A percentile compares a stretch with the other conserved stretches of the same genome.
Evolutionary conservation across 2,329 filamentous ascomycete genomes (phyloP).

Genomic region (Alternaria gansuensis): DNA sequence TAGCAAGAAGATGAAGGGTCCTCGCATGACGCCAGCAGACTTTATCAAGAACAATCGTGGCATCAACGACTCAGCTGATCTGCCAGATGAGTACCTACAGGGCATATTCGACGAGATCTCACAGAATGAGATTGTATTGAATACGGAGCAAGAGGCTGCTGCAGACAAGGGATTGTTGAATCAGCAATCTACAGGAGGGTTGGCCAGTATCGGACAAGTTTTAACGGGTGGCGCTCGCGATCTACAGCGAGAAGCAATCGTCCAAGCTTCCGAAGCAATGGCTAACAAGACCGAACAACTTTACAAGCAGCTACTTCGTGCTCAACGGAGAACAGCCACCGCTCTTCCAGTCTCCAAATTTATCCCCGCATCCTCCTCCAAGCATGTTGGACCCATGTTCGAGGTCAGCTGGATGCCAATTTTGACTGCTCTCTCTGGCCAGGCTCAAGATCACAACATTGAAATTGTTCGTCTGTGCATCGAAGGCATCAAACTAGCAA

Average conservation of each 20-base stretch:
- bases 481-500: conserved; percentile 93
- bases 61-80: conserved; percentile 94
- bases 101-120: conserved; percentile 93
- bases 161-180: conserved; percentile 74
- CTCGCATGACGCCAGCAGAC: conserved; percentile 93
- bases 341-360: conserved; percentile 75
- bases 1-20: conserved; percentile 81
- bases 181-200: conserved; percentile 68
- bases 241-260: conserved; percentile 88
- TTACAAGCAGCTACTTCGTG: conserved; percentile 91
- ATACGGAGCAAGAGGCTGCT: conserved; percentile 89
- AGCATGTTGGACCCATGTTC: conserved; percentile 97
- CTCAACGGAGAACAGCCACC: conserved; percentile 81
- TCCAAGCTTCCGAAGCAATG: conserved; percentile 96
- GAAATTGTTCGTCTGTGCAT: conserved; percentile 92
- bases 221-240: conserved; percentile 93
- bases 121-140: conserved; percentile 90
- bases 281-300: conserved; percentile 80
- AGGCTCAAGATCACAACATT: conserved; percentile 93
- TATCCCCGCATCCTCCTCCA: conserved; percentile 91
- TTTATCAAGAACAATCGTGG: conserved; percentile 99
- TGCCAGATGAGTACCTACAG: conserved; percentile 90
- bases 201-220: conserved; percentile 85
- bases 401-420: conserved; percentile 99
- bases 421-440: conserved; percentile 90